These are phyloP conservation scores for Beverwykella pulmonaria DNA, from an alignment of 495 filamentous ascomycete genomes.

Conservation along the genomic window DNA sequence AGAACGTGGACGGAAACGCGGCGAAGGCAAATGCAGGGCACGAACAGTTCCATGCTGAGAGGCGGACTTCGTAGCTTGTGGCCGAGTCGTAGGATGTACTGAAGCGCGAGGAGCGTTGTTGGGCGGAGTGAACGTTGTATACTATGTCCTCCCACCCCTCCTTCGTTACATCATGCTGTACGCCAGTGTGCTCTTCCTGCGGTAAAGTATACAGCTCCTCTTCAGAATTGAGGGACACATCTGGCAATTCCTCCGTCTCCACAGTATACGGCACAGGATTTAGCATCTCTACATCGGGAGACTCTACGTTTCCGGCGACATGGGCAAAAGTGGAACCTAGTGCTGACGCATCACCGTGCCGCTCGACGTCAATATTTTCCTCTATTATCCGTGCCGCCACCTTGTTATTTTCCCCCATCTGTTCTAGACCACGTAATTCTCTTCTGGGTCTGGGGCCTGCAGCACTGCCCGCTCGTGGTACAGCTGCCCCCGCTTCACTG, in stretches of 20 bases:
- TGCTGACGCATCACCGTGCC: background rate
- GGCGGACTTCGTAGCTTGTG: conserved; percentile 67
- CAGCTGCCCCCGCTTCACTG: background rate
- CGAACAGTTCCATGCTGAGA: conserved; percentile 83
- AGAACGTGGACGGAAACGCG: conserved; percentile 52
- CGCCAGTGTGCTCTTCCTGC: background rate
- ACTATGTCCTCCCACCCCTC: conserved; percentile 36
- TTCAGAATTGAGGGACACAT: too few relatives aligned
- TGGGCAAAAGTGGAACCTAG: background rate
- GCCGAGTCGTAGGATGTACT: conserved; percentile 39
- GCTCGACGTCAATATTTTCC: background rate
- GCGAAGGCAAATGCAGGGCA: conserved; percentile 81
- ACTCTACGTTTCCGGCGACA: background rate
- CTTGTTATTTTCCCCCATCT: background rate
- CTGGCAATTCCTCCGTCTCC: background rate
- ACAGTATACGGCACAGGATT: background rate
- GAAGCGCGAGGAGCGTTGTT: conserved; percentile 34
- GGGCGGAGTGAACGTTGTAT: conserved; percentile 52
- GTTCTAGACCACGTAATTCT: background rate
- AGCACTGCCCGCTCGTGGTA: background rate
- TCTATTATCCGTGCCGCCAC: background rate
- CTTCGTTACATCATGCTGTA: background rate
- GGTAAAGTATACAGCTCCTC: background rate
- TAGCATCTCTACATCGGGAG: background rate
- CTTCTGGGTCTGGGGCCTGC: background rate